Percentiles rank a stretch among this genome's conserved stretches.
Conservation (phyloP, 495 filamentous ascomycete genomes). For the Hyaloscypha finlandica region DNA sequence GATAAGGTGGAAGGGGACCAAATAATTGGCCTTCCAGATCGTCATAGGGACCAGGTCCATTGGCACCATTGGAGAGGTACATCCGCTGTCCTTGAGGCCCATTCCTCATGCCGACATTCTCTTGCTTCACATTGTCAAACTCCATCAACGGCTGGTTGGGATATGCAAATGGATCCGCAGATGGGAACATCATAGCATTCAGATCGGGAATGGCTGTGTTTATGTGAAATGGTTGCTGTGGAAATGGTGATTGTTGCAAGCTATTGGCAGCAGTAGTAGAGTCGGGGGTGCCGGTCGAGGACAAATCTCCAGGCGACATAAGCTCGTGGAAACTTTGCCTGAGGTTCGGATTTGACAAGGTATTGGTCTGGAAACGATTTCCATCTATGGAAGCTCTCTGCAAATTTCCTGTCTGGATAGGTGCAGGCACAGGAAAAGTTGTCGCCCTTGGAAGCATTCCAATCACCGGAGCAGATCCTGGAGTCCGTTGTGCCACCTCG, state of each 20-base stretch:
- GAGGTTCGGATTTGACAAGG: slow-evolving; percentile 30
- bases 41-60: slow-evolving; percentile 34
- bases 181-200: slow-evolving; percentile 89
- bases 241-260: slow-evolving; percentile 10
- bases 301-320: slow-evolving; percentile 23
- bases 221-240: slow-evolving; percentile 14
- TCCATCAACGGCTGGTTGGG: slow-evolving; percentile 78
- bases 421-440: slow-evolving; percentile 31
- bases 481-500: slow-evolving; percentile 33
- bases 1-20: slow-evolving; percentile 55
- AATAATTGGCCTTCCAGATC: slow-evolving; percentile 57
- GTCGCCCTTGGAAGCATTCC: slow-evolving; percentile 36
- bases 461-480: slow-evolving; percentile 31
- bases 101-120: slow-evolving; percentile 20
- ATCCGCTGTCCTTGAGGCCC: slow-evolving; percentile 31
- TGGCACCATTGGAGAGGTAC: slow-evolving; percentile 27
- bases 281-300: slow-evolving; percentile 26
- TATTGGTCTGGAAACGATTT: slow-evolving; percentile 22
- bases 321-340: slow-evolving; percentile 29
- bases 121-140: slow-evolving; percentile 42
- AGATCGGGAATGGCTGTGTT: slow-evolving; percentile 50
- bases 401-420: slow-evolving; percentile 20
- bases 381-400: slow-evolving; percentile 20
- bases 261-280: slow-evolving; percentile 21
- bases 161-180: slow-evolving; percentile 87